These are phyloP conservation scores for Claviceps citrina DNA, from an alignment of 2,329 filamentous ascomycete genomes.

Conservation along the genomic window DNA sequence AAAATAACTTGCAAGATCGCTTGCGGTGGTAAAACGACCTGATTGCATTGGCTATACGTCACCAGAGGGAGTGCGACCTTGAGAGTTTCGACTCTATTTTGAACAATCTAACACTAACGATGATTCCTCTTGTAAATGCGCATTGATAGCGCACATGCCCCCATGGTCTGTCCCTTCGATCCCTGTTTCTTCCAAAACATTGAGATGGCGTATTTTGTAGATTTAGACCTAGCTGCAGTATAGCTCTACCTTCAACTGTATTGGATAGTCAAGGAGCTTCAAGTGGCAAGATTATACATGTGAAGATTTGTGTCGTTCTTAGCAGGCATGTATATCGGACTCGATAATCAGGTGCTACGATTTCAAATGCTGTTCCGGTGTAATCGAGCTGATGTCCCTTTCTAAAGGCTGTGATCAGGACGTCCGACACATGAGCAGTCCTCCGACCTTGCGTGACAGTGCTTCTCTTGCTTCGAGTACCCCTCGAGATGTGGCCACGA, in stretches of 20 bases:
- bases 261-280: too few species aligned
- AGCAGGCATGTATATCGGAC: not conserved
- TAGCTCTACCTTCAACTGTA: too few species aligned
- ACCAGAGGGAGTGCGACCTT: too few species aligned
- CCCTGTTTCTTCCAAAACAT: too few species aligned
- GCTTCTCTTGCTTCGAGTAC: constrained; percentile 73
- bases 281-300: too few species aligned
- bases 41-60: too few species aligned
- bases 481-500: constrained; percentile 61
- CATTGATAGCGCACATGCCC: too few species aligned
- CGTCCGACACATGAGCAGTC: constrained; percentile 60
- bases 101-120: too few species aligned
- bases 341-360: not conserved
- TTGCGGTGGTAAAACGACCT: not conserved
- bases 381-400: not conserved
- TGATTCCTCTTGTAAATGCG: too few species aligned
- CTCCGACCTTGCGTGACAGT: constrained; percentile 65
- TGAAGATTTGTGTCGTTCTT: not conserved
- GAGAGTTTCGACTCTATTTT: too few species aligned
- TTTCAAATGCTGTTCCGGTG: too few species aligned
- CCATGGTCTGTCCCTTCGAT: too few species aligned
- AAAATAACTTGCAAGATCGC: not conserved
- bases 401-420: constrained; percentile 18
- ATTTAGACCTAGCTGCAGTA: not conserved
- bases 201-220: not conserved